A percentile compares a stretch with the other conserved stretches of the same genome.
phyloP scores from a whole-genome alignment of 345 rosid species.

The Heritiera littoralis region DNA sequence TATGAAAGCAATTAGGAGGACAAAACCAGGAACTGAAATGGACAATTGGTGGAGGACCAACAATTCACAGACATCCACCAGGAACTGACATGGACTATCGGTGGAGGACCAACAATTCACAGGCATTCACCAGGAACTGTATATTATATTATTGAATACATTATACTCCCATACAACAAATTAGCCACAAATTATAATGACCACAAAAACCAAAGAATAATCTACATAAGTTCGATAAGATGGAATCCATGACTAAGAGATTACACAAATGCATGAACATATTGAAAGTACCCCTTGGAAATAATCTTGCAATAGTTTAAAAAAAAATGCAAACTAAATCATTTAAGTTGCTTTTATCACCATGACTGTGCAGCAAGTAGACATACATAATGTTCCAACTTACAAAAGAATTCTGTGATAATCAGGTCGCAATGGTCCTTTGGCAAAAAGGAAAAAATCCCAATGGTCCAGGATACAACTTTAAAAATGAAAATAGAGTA shows the following conservation, averaged over 20 bases:
- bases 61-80: background rate
- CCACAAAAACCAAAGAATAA: background rate
- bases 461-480: background rate
- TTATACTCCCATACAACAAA: background rate
- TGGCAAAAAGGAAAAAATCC: too few species aligned
- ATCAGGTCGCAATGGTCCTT: background rate
- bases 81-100: too few species aligned
- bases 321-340: constrained; percentile 8
- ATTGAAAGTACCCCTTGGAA: background rate
- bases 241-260: background rate
- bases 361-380: background rate
- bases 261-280: background rate
- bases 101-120: too few species aligned
- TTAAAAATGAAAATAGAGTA: constrained; percentile 6
- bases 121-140: too few species aligned
- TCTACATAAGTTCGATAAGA: constrained; percentile 8
- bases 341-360: background rate
- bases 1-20: background rate
- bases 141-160: background rate
- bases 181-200: constrained; percentile 6
- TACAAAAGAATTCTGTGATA: background rate
- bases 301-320: background rate
- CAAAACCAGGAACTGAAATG: background rate
- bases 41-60: background rate
- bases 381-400: constrained; percentile 2